Base-by-base conservation (phyloP, 768 basidiomycete genomes). In the Boletales sp. region DNA sequence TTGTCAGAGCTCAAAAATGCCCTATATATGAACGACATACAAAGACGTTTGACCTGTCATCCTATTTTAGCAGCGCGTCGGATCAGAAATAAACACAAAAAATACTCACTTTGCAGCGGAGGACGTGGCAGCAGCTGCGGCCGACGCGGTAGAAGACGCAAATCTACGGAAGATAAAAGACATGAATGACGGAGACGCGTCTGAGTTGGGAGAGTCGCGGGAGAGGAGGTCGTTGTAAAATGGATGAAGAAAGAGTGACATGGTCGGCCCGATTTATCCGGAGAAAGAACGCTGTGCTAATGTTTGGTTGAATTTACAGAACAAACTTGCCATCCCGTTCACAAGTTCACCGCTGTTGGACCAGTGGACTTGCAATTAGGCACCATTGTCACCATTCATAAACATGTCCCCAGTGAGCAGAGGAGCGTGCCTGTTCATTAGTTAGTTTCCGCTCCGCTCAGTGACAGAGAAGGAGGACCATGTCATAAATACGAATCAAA, bases 101-200 rank as follows among this genome's bases (percentile, higher is more conserved):
- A 27, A 47, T 14, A 56, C 60, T 19, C 2, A 53, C 63, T 48
- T 65, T 15, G 57, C 4, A 30, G 32, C 44, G 3, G 62, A 21
- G 35, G 61, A 52, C 2, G 50, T 36, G 19, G 58, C 48, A 4
- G 58, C 39, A 10, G 58, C 48, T 12, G 50, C 55, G 2, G 61
- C 47, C n/a, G 70, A 54, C 56, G 77, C 73, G 12, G 80, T 74
- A 48, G 78, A 70, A 18, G 79, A 74, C 8, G 71, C 66, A 51
- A 82, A 81, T 45, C 76, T 73, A 45, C 80, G 73, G 42, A 83
- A 66, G 59, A 79, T 75, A 14, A 71, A 72, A 8, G 74, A 74
- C 79, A 81, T 80, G 58, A 59, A 64, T 35, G 57, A 54, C 0
- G 42, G 9, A 27, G 58, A 52, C 5, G 59, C 52, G 43, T 61